Percentiles rank a stretch among this genome's conserved stretches.
Evolutionary conservation across 345 rosid species (phyloP).

Genomic region (Excoecaria agallocha): DNA sequence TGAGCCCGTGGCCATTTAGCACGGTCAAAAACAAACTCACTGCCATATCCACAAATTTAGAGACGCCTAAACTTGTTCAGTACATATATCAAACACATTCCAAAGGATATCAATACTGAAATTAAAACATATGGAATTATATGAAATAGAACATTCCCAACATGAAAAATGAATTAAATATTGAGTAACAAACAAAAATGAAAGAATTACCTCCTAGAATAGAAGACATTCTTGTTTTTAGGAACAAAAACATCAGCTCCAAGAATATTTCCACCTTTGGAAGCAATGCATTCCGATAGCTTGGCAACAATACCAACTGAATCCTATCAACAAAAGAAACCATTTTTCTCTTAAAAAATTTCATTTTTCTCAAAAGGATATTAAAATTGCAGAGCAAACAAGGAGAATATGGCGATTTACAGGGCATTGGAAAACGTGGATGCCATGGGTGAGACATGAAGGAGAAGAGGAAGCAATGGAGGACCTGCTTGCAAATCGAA

Average conservation of each 20-base stretch:
- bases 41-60: slow-evolving; percentile 27
- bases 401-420: slow-evolving; percentile 37
- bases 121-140: slow-evolving; percentile 2
- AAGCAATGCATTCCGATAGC: slow-evolving; percentile 86
- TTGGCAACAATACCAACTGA: slow-evolving; percentile 85
- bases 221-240: slow-evolving; percentile 67
- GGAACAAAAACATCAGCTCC: slow-evolving; percentile 90
- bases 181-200: background rate
- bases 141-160: background rate
- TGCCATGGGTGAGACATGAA: slow-evolving; percentile 58
- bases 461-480: slow-evolving; percentile 46
- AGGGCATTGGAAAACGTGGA: slow-evolving; percentile 93
- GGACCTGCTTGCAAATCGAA: slow-evolving; percentile 50
- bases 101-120: background rate
- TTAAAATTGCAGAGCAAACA: background rate
- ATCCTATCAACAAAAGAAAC: slow-evolving; percentile 45
- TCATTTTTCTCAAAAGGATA: slow-evolving; percentile 1
- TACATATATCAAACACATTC: slow-evolving; percentile 1
- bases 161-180: background rate
- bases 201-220: slow-evolving; percentile 71
- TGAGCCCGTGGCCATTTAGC: slow-evolving; percentile 71
- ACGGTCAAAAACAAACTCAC: slow-evolving; percentile 75
- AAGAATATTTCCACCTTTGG: slow-evolving; percentile 90
- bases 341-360: background rate
- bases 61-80: slow-evolving; percentile 9